These are phyloP conservation scores for Pythium rhizo-oryzae DNA, from an alignment of 352 stramenopile species.

Conservation along the genomic window DNA sequence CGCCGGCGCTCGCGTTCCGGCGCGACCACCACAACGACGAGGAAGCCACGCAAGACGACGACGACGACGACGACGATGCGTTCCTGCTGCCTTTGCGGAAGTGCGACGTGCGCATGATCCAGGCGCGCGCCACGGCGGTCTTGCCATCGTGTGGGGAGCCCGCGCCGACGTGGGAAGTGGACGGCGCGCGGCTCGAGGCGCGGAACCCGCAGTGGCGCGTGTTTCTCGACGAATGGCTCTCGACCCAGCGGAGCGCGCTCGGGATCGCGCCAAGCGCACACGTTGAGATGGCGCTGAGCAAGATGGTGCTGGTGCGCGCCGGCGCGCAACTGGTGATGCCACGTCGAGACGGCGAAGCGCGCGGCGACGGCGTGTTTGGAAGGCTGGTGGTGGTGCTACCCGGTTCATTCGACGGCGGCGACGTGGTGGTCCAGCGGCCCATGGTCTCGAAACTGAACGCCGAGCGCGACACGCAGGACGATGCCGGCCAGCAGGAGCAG, in stretches of 20 bases:
- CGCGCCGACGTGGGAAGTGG: not conserved
- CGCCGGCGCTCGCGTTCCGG: not conserved
- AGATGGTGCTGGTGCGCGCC: constrained; percentile 39
- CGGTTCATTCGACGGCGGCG: constrained; percentile 21
- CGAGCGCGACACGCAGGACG: too few species aligned
- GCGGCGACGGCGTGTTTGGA: constrained; percentile 46
- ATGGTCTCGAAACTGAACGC: not conserved
- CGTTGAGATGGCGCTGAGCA: constrained; percentile 31
- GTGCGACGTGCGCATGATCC: not conserved
- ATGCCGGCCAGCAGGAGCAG: too few species aligned
- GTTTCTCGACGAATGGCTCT: constrained; percentile 4
- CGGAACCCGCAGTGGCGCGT: not conserved
- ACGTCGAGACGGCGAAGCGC: constrained; percentile 42
- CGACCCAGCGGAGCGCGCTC: not conserved
- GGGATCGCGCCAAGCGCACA: not conserved
- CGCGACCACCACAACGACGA: too few species aligned
- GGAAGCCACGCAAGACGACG: not conserved
- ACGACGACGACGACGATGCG: not conserved
- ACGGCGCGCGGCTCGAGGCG: constrained; percentile 9
- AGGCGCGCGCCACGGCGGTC: constrained; percentile 10
- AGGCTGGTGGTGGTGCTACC: constrained; percentile 46
- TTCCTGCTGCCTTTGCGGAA: not conserved
- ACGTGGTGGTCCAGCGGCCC: constrained; percentile 4
- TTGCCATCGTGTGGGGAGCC: not conserved
- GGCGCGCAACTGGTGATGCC: not conserved